Percentiles rank a stretch among this genome's conserved stretches.
Evolutionary conservation across 108 stramenopile genomes (phyloP).

Genomic region (Skeletonema marinoi): DNA sequence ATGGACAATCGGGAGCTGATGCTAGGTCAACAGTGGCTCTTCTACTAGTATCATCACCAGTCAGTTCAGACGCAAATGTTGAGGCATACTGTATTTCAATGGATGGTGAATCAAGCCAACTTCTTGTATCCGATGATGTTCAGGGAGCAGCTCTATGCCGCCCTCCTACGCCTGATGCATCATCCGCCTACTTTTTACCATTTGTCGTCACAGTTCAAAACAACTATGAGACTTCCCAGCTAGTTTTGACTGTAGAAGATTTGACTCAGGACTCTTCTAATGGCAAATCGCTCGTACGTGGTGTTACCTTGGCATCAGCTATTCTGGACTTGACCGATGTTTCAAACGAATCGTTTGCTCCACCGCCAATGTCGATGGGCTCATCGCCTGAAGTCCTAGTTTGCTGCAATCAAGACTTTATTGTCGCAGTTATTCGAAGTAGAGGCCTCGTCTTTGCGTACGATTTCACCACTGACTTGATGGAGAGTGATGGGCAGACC

Average conservation of each 20-base stretch:
- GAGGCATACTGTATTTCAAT: conserved; percentile 86
- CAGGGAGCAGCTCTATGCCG: conserved; percentile 78
- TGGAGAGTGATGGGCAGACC: too few relatives aligned
- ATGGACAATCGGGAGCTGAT: conserved; percentile 68
- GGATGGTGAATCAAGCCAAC: conserved; percentile 62
- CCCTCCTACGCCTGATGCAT: conserved; percentile 28
- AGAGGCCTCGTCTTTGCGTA: conserved; percentile 75
- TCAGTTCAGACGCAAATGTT: conserved; percentile 52
- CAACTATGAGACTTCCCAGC: conserved; percentile 35
- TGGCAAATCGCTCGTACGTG: conserved; percentile 43
- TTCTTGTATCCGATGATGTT: conserved; percentile 70
- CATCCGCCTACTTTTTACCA: conserved; percentile 65
- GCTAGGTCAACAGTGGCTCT: conserved; percentile 78
- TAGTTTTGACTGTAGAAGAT: conserved; percentile 46
- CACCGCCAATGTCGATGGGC: conserved; percentile 87
- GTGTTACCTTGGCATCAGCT: conserved; percentile 53
- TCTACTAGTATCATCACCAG: conserved; percentile 65
- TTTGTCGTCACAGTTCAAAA: conserved; percentile 48
- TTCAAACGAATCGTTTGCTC: conserved; percentile 40
- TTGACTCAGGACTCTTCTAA: conserved; percentile 19
- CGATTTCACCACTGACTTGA: conserved; percentile 51
- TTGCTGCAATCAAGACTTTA: conserved; percentile 65
- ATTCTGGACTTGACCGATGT: conserved; percentile 57
- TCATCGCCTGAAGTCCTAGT: conserved; percentile 72
- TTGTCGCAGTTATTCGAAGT: conserved; percentile 71